Base-by-base conservation (phyloP, 345 rosid species). In the Hibiscus tridactylites region DNA sequence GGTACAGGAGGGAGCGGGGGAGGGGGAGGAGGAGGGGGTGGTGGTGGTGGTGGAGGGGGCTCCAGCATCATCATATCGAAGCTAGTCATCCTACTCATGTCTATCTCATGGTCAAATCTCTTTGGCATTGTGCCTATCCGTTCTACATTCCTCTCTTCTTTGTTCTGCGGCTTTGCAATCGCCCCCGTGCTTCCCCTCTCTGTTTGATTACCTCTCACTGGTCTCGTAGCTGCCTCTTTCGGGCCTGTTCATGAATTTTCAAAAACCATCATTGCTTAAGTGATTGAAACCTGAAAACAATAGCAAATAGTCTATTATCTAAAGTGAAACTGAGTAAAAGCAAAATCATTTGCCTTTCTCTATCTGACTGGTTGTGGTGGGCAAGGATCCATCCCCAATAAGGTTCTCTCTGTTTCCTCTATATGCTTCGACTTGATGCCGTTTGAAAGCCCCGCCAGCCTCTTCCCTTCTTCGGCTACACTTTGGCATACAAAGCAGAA, bases 341-440 rank as follows among this genome's bases (percentile, higher is more conserved):
- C 60, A 65, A 64, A 61, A 65, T 68, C 61, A 69, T 74, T 79
- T 81, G 71, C 99, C 96, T 89, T 92, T 88, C 73, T 84, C 92
- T 44, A 62, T 76, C 75, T 82, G 88, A 76, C 49, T 81, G 66
- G 83, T 81, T 71, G 87, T 13, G 12, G 57, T 26, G 87, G 85
- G 68, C 42, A 76, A 68, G 71, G 88, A 74, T 47, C 76, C 81
- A 46, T 72, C 80, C 66, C 82, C 88, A 67, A 79, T 74, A 59
- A 79, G 76, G 71, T 83, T 85, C 76, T 85, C 92, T 82, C 97
- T 82, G 81, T 57, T 82, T 75, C 88, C 96, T 80, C 76, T 83
- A 71, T 83, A 82, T 60, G 80, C 91, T 81, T 88, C 93, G 13
- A 82, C 90, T 82, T 81, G 90, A 81, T 88, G 91, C 73, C 71